Conservation (phyloP, 257 asterid genomes). For the Penstemon eatonii region DNA sequence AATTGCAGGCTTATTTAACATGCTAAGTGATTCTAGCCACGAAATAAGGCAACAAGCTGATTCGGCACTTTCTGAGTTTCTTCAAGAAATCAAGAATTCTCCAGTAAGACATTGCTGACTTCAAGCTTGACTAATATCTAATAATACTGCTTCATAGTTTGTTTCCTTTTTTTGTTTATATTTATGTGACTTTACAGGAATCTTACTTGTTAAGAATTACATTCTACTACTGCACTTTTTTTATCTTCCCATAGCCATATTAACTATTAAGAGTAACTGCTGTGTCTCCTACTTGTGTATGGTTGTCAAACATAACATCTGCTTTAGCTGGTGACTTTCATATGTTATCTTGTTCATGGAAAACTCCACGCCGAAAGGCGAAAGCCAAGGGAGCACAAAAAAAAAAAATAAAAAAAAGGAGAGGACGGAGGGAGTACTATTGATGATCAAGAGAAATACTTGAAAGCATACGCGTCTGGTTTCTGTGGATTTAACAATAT, state of each 20-base stretch:
- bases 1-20: constrained; percentile 87
- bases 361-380: too few species aligned
- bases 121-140: constrained; percentile 16
- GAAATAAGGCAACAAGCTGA: constrained; percentile 99
- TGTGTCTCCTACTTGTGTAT: constrained; percentile 9
- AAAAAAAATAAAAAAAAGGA: too few species aligned
- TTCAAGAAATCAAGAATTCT: constrained; percentile 97
- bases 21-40: constrained; percentile 97
- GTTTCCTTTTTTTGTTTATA: background rate
- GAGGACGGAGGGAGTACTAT: too few species aligned
- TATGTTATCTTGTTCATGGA: background rate
- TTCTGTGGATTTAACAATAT: too few species aligned
- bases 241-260: too few species aligned
- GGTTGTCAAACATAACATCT: constrained; percentile 16
- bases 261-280: too few species aligned
- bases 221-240: too few species aligned
- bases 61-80: constrained; percentile 99
- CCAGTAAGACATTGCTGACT: constrained; percentile 67
- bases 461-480: background rate
- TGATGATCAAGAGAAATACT: too few species aligned
- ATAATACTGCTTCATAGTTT: constrained; percentile 19
- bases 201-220: too few species aligned
- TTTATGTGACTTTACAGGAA: background rate
- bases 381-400: too few species aligned
- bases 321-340: constrained; percentile 2